Base-by-base conservation (phyloP, 1,284 basidiomycete genomes). In the Pseudozyma flocculosa region DNA sequence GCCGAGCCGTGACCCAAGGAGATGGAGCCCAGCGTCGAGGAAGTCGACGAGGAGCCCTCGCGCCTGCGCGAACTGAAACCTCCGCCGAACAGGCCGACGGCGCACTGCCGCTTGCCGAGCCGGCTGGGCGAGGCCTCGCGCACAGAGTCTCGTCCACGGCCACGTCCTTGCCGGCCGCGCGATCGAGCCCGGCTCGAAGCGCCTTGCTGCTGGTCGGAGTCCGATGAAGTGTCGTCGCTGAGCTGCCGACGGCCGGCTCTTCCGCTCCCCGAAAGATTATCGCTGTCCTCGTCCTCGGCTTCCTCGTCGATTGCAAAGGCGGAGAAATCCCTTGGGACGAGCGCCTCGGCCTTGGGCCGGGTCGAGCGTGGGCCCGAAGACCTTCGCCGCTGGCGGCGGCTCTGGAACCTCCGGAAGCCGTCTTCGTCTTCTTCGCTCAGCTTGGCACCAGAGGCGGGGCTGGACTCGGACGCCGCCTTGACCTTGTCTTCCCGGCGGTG, bases 291-390 rank as follows among this genome's bases (percentile, higher is more conserved):
- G 38, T 24, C 34, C 44, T n/a, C 45, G 49, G 2, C 41, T 21
- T 54, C 48, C 37, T 43, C 54, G 19, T 47, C 52, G 34, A 48
- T 51, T 9, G 61, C 44, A 41, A 70, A 72, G 3, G 69, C 69
- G 22, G 61, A 66, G 17, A 54, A 66, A 19, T 54, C 54, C 2
- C 54, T 44, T 1, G 70, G 69, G 2, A 67, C 68, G 1, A 64
- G 73, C 22, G 68, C 66, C 15, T 70, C 71, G 4, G 58, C 73
- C 18, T 62, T 69, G 11, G 72, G 72, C 14, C 73, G 52, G 21
- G 58, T 51, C 24, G 59, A 66, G 19, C 52, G 42, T 0, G 59
- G 54, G 3, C 53, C 53, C 0, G 56, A 63, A 14, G 54, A 52
- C 3, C 54, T 53, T 39, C 54, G 53, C 10, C 56, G 56, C 14